A percentile compares a stretch with the other conserved stretches of the same genome.
phyloP scores from a whole-genome alignment of 2,329 filamentous ascomycete genomes.

The Zymoseptoria pseudotritici region DNA sequence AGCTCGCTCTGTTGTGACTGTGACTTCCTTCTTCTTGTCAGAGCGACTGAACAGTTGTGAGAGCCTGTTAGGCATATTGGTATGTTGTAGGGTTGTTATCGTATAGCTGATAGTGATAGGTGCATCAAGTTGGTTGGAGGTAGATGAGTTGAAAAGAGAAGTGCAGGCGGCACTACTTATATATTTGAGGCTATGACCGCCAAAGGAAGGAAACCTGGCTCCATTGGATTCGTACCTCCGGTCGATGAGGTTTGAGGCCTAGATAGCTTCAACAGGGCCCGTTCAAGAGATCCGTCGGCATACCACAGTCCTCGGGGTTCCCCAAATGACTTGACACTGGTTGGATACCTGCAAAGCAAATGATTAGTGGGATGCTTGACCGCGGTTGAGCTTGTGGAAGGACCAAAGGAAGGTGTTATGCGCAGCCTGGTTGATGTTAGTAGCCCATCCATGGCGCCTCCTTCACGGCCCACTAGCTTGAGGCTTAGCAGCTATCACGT shows the following conservation, averaged over 20 bases:
- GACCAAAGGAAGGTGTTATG: not conserved
- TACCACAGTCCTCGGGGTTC: not conserved
- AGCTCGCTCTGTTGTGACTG: slow-evolving; percentile 16
- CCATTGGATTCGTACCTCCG: not conserved
- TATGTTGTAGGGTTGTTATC: not conserved
- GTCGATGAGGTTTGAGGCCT: not conserved
- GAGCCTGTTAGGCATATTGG: slow-evolving; percentile 23
- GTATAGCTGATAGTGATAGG: not conserved
- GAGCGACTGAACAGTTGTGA: slow-evolving; percentile 22
- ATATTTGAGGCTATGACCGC: not conserved
- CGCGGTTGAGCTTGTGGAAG: not conserved
- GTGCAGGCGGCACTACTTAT: not conserved
- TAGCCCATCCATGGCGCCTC: not conserved
- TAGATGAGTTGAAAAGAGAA: not conserved
- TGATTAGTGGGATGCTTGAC: not conserved
- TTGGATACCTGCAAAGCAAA: not conserved
- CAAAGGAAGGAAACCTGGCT: not conserved
- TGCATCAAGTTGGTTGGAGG: not conserved
- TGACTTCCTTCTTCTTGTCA: slow-evolving; percentile 26
- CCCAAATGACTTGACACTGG: not conserved
- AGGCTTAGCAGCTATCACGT: not conserved
- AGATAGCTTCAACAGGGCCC: not conserved
- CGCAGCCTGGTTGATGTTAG: not conserved
- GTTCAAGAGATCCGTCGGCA: not conserved
- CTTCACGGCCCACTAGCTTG: not conserved